Evolutionary conservation across 2,329 filamentous ascomycete genomes (phyloP).

Genomic region (Diplodia intermedia): DNA sequence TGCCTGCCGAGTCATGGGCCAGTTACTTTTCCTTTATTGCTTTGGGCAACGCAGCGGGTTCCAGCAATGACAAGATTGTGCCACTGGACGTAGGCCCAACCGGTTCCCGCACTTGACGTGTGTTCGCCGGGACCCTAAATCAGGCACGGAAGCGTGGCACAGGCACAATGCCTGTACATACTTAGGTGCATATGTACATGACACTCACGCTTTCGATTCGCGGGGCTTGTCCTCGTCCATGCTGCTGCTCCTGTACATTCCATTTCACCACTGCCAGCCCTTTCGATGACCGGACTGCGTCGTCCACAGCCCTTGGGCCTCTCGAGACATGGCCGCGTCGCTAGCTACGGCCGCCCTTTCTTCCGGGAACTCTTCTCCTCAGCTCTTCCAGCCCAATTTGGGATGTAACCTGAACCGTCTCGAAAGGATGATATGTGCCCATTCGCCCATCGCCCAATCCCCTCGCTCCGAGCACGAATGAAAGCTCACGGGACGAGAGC

Average conservation of each 20-base stretch:
- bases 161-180: slow-evolving; percentile 4
- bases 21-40: slow-evolving; percentile 13
- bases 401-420: not conserved
- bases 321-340: not conserved
- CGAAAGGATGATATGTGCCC: not conserved
- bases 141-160: not conserved
- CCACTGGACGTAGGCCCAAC: not conserved
- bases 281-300: not conserved
- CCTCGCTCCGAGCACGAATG: not conserved
- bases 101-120: not conserved
- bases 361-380: not conserved
- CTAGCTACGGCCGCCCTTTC: not conserved
- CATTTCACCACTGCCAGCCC: not conserved
- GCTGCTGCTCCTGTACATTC: not conserved
- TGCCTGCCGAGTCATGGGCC: slow-evolving; percentile 26
- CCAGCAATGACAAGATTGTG: not conserved
- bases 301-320: not conserved
- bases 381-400: not conserved
- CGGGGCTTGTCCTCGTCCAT: too few relatives aligned
- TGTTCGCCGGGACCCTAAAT: not conserved
- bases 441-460: not conserved
- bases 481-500: not conserved
- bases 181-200: not conserved
- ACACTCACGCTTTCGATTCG: not conserved
- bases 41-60: not conserved